Percentiles rank a stretch among this genome's conserved stretches.
Conservation (phyloP, 371 early-diverging fungal species). For the Basidiobolus meristosporus region DNA sequence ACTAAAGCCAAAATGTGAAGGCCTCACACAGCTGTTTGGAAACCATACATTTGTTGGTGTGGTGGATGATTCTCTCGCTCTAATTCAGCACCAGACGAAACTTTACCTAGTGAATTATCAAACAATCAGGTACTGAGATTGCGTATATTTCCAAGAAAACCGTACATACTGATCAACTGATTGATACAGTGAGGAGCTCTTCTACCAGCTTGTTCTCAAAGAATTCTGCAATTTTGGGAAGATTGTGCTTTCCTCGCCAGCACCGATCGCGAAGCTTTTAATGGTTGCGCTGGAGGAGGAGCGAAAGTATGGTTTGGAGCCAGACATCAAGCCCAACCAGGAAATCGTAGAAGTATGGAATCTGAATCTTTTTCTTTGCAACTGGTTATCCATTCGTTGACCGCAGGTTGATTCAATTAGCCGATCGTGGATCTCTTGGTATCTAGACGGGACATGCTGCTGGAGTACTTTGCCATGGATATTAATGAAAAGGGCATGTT, state of each 20-base stretch:
- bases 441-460: slow-evolving; percentile 52
- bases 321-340: no score
- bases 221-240: slow-evolving; percentile 76
- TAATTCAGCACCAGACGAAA: slow-evolving; percentile 65
- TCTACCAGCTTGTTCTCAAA: slow-evolving; percentile 63
- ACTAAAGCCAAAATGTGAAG: slow-evolving; percentile 11
- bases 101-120: slow-evolving; percentile 65
- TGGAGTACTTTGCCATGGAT: slow-evolving; percentile 63
- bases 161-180: background rate
- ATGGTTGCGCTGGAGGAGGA: slow-evolving; percentile 38
- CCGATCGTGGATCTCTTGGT: slow-evolving; percentile 26
- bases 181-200: slow-evolving; percentile 52
- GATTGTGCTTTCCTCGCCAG: slow-evolving; percentile 35
- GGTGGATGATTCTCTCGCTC: slow-evolving; percentile 48
- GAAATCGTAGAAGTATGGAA: no score
- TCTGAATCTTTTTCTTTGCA: no score
- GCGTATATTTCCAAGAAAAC: slow-evolving; percentile 1
- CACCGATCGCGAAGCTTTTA: slow-evolving; percentile 38
- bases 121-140: slow-evolving; percentile 27
- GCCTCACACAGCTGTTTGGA: slow-evolving; percentile 43
- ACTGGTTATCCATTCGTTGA: no score
- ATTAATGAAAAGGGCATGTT: slow-evolving; percentile 41
- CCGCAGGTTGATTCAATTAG: background rate
- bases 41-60: slow-evolving; percentile 82
- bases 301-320: no score